Evolutionary conservation across 805 yeast species (phyloP).

Genomic region (Yarrowia sp.): DNA sequence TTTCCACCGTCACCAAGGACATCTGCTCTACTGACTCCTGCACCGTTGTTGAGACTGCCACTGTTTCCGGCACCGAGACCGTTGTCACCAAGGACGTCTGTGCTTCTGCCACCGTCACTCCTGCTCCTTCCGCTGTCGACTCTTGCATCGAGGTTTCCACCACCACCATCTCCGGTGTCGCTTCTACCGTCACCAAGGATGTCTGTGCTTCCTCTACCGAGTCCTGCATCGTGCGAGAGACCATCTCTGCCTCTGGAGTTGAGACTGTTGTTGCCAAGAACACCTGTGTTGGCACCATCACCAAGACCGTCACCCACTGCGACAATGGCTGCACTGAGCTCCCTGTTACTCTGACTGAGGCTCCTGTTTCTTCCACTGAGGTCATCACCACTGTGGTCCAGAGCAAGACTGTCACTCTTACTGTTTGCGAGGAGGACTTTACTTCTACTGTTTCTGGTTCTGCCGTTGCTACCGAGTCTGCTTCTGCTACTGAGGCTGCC

Average conservation of each 20-base stretch:
- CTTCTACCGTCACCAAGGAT: no score
- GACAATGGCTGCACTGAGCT: not conserved
- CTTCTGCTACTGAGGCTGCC: not conserved
- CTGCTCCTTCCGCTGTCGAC: no score
- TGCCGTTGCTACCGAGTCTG: not conserved
- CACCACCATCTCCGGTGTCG: no score
- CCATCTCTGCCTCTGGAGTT: no score
- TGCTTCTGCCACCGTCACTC: not conserved
- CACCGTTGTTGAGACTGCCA: not conserved
- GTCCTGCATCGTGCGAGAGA: no score
- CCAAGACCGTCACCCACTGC: no score
- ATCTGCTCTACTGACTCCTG: not conserved
- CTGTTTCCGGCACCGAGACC: not conserved
- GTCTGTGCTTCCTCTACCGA: no score
- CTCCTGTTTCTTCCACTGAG: not conserved
- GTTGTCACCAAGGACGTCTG: not conserved
- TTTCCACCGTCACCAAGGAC: not conserved
- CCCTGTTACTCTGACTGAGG: constrained; percentile 16
- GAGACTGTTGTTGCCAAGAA: no score
- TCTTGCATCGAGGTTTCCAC: not conserved
- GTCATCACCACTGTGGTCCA: constrained; percentile 9
- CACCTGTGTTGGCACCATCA: no score
- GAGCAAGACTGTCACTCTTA: constrained; percentile 8
- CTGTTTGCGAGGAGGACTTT: constrained; percentile 16
- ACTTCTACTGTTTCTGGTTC: not conserved